phyloP scores from a whole-genome alignment of 1,284 basidiomycete genomes.

The Ganoderma multipileum region DNA sequence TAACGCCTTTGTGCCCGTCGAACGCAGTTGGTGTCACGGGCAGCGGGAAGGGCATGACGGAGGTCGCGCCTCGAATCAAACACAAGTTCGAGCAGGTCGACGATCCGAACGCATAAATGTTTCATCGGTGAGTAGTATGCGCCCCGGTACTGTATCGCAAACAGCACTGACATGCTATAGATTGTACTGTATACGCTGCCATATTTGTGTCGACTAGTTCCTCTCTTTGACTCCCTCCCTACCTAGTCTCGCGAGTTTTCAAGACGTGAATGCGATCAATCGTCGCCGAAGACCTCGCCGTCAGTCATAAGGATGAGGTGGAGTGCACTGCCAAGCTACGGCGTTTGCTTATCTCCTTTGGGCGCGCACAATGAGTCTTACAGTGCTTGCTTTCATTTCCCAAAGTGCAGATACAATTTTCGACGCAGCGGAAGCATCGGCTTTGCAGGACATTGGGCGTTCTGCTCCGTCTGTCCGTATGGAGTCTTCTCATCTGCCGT shows the following conservation, averaged over 20 bases:
- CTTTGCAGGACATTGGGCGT: neutral
- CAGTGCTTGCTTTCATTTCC: constrained; percentile 9
- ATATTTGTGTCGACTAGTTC: constrained; percentile 17
- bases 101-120: constrained; percentile 42
- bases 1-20: neutral
- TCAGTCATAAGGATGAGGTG: constrained; percentile 1
- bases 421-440: neutral
- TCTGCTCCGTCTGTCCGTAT: neutral
- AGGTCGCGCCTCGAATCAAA: constrained; percentile 74
- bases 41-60: constrained; percentile 93
- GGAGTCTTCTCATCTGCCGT: neutral
- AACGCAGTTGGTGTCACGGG: constrained; percentile 89
- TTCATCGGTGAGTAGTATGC: constrained; percentile 12
- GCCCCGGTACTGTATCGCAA: neutral
- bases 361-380: constrained; percentile 16
- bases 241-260: neutral
- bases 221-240: constrained; percentile 14
- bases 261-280: neutral
- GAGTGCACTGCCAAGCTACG: constrained; percentile 22
- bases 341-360: constrained; percentile 4
- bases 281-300: neutral
- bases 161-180: constrained; percentile 9
- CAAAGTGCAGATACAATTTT: constrained; percentile 17
- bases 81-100: constrained; percentile 76
- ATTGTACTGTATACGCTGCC: constrained; percentile 23